phyloP scores from a whole-genome alignment of 176 grass and related monocot genomes.

The Carex myosuroides region DNA sequence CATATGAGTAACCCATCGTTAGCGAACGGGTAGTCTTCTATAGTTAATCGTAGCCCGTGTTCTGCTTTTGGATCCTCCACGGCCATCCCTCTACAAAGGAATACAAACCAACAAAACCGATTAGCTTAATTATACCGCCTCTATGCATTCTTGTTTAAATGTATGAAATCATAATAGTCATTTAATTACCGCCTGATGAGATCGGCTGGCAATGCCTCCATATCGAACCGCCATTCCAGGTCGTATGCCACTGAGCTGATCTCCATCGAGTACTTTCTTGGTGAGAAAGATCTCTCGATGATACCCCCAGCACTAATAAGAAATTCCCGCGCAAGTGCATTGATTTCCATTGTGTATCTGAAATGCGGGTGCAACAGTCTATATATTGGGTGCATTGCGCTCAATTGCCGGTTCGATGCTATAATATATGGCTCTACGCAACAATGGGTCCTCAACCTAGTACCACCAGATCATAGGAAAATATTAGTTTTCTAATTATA shows the following conservation, averaged over 20 bases:
- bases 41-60: slow-evolving; percentile 32
- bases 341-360: slow-evolving; percentile 78
- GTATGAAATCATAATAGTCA: neutral
- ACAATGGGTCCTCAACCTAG: slow-evolving; percentile 67
- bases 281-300: slow-evolving; percentile 46
- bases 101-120: neutral
- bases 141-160: neutral
- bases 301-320: slow-evolving; percentile 39
- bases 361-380: slow-evolving; percentile 60
- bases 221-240: slow-evolving; percentile 56
- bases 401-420: slow-evolving; percentile 57
- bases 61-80: slow-evolving; percentile 24
- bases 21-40: slow-evolving; percentile 72
- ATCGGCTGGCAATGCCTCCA: slow-evolving; percentile 65
- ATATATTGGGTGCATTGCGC: slow-evolving; percentile 64
- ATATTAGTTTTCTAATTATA: neutral
- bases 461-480: neutral
- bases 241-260: slow-evolving; percentile 45
- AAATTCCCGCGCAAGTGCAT: slow-evolving; percentile 29
- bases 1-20: slow-evolving; percentile 53
- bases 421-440: slow-evolving; percentile 69
- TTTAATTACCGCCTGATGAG: slow-evolving; percentile 38
- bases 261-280: slow-evolving; percentile 38
- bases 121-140: neutral
- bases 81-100: slow-evolving; percentile 46